Base-by-base conservation (phyloP, 345 rosid species). In the Angophora floribunda region DNA sequence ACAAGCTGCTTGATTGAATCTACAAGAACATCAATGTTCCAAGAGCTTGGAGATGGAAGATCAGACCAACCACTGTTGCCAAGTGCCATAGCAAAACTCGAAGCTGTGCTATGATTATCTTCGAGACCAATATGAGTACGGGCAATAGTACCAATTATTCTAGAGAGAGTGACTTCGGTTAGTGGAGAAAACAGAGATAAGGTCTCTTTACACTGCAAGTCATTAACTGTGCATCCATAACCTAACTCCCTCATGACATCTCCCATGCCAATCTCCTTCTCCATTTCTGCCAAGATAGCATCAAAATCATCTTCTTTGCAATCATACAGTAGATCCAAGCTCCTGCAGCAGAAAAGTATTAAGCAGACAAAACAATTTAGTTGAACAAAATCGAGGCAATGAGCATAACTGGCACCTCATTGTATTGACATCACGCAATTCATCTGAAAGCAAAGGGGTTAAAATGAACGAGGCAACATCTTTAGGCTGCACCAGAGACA, bases 171-270 rank as follows among this genome's bases (percentile, higher is more conserved):
- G 86, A 91, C 90, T 93, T 97, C 99, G n/a, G 91, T 93, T 91
- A 97, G 75, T 1, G 99, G 98, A 55, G 89, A 87, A 85, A 96
- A 96, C 79, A 89, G 93, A 89, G 99, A 93, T 87, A 97, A 92
- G 89, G 97, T 93, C 88, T 96, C 95, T 90, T 91, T 93, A 92
- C 99, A 97, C 50, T 93, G 98, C 61, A 91, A 53, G 85, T 88
- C 91, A 91, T 95, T 98, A 92, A 92, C 90, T 6, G 99, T 95
- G 95, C 97, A 94, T 67, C 97, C 99, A 91, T 93, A 97, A 87
- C 99, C 99, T 87, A 97, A 90, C 90, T 97, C 99, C 93, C 91
- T 96, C 92, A 96, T 91, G 84, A 96, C 90, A 90, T 95, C 99
- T 70, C 96, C 98, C 91, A 95, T 90, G 90, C 94, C 90, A 89